Percentiles rank a stretch among this genome's conserved stretches.
These are phyloP conservation scores for Hymenotorrendiella dingleyae DNA, from an alignment of 2,329 filamentous ascomycete genomes.

Conservation along the genomic window DNA sequence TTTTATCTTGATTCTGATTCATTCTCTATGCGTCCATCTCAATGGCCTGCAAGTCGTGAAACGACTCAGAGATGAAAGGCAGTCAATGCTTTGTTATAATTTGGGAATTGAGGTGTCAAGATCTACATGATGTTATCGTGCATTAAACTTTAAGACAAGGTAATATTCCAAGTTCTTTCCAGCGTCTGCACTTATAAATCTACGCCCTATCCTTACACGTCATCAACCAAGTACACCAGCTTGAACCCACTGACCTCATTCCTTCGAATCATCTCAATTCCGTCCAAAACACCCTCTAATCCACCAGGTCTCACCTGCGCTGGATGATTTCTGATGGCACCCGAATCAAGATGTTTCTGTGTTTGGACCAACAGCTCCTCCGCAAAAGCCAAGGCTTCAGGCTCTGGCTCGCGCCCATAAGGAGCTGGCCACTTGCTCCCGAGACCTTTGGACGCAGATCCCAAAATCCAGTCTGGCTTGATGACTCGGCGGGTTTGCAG, in stretches of 20 bases:
- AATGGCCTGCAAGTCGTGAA: no score
- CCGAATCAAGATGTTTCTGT: conserved; percentile 4
- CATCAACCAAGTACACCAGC: no score
- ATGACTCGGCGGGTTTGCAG: background rate
- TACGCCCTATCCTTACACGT: no score
- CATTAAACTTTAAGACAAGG: no score
- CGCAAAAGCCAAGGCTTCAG: conserved; percentile 8
- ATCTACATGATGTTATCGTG: no score
- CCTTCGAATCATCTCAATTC: conserved; percentile 8
- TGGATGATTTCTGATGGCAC: conserved; percentile 10
- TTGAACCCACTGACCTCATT: conserved; percentile 14
- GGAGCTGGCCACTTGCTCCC: conserved; percentile 19
- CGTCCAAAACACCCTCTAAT: conserved; percentile 11
- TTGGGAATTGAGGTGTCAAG: no score
- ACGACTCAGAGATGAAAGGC: no score
- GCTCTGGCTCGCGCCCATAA: conserved; percentile 16
- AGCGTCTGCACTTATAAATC: no score
- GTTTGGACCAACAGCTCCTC: conserved; percentile 3
- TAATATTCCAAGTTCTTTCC: no score
- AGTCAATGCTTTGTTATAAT: no score
- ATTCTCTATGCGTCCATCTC: no score
- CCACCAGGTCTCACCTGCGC: conserved; percentile 3
- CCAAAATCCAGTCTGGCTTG: conserved; percentile 24
- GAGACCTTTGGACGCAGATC: conserved; percentile 22
- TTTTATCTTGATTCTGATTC: no score